Evolutionary conservation across 805 yeast species (phyloP).

Genomic region (Starmerella floris): DNA sequence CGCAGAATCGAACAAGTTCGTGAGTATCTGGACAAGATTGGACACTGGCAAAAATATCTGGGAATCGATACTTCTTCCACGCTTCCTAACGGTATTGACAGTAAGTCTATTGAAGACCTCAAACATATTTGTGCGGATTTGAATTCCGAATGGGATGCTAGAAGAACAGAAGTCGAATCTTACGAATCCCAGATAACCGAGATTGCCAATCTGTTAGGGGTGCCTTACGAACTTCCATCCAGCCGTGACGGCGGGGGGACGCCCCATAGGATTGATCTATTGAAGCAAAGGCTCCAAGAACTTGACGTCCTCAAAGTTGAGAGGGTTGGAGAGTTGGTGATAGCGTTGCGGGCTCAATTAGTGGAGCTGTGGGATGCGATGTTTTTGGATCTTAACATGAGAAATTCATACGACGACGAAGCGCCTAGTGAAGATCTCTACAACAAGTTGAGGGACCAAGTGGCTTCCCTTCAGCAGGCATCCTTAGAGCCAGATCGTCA

Average conservation of each 20-base stretch:
- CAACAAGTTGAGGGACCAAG: constrained; percentile 47
- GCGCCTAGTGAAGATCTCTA: constrained; percentile 5
- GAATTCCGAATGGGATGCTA: neutral
- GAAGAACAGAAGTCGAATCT: neutral
- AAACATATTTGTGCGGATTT: neutral
- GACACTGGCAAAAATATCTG: neutral
- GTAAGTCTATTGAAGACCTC: neutral
- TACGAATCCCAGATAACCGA: neutral
- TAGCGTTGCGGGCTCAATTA: neutral
- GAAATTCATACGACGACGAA: neutral
- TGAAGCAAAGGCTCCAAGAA: constrained; percentile 1
- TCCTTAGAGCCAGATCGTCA: constrained; percentile 20
- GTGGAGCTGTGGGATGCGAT: constrained; percentile 7
- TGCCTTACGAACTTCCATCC: neutral
- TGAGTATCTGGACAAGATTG: neutral
- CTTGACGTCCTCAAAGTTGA: constrained; percentile 2
- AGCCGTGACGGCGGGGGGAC: neutral
- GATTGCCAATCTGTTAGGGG: neutral
- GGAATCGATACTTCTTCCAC: neutral
- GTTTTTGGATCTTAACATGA: constrained; percentile 1
- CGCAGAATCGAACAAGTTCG: neutral
- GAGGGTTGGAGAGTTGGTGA: constrained; percentile 1
- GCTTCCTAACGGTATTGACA: neutral
- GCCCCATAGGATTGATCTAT: neutral
- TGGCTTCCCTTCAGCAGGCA: constrained; percentile 38